These are phyloP conservation scores for Panellus pusillus DNA, from an alignment of 768 basidiomycete genomes.

Conservation along the genomic window DNA sequence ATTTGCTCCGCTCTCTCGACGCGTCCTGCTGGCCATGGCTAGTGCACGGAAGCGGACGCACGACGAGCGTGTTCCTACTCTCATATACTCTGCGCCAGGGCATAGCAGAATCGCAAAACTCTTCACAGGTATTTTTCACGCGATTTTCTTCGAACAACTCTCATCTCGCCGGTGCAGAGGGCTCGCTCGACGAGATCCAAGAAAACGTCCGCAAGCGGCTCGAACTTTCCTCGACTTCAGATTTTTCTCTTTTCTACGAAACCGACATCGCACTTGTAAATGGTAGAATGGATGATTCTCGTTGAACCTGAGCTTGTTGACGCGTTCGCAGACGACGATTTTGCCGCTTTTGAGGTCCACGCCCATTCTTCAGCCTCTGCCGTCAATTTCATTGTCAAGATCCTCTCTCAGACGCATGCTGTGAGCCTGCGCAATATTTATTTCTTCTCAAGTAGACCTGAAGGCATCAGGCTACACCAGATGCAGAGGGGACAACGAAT, in stretches of 20 bases:
- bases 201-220: slow-evolving; percentile 63
- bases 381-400: slow-evolving; percentile 40
- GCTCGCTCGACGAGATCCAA: slow-evolving; percentile 58
- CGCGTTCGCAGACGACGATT: slow-evolving; percentile 65
- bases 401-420: slow-evolving; percentile 1
- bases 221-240: slow-evolving; percentile 38
- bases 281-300: slow-evolving; percentile 41
- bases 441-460: too few relatives aligned
- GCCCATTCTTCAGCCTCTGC: slow-evolving; percentile 33
- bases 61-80: slow-evolving; percentile 39
- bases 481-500: neutral
- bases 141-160: slow-evolving; percentile 1
- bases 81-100: slow-evolving; percentile 44
- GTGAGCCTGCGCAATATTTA: neutral
- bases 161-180: slow-evolving; percentile 41
- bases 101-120: slow-evolving; percentile 51
- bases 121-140: slow-evolving; percentile 45
- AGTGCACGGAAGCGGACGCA: slow-evolving; percentile 44
- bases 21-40: slow-evolving; percentile 32
- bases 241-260: slow-evolving; percentile 54
- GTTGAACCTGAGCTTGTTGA: slow-evolving; percentile 3
- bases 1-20: slow-evolving; percentile 10
- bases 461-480: neutral
- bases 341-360: slow-evolving; percentile 64
- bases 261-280: slow-evolving; percentile 73